These are phyloP conservation scores for Nothophoma quercina DNA, from an alignment of 2,329 filamentous ascomycete species.

Conservation along the genomic window DNA sequence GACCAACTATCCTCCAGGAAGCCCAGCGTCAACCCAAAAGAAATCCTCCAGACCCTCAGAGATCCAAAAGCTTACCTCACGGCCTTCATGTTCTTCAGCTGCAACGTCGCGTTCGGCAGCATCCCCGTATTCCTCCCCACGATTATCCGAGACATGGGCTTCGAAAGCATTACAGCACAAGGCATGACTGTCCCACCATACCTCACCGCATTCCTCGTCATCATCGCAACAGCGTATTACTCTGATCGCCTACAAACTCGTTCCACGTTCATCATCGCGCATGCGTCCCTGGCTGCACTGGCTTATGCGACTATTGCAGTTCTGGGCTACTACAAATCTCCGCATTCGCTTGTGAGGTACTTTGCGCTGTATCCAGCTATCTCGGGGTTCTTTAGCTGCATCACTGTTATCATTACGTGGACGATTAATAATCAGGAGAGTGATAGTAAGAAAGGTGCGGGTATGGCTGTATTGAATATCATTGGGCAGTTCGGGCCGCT, in stretches of 20 bases:
- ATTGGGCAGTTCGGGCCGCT: conserved; percentile 81
- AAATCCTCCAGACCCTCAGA: conserved; percentile 65
- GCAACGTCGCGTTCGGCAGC: conserved; percentile 87
- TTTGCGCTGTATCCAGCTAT: conserved; percentile 79
- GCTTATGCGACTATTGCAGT: conserved; percentile 67
- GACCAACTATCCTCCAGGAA: conserved; percentile 25
- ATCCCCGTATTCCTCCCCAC: conserved; percentile 88
- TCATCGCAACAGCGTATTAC: conserved; percentile 74
- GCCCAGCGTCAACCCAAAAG: conserved; percentile 58
- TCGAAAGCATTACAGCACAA: conserved; percentile 72
- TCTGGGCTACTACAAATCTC: conserved; percentile 55
- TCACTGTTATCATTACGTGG: conserved; percentile 88
- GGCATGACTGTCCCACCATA: conserved; percentile 84
- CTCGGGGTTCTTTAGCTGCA: conserved; percentile 83
- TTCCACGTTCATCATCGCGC: conserved; percentile 70
- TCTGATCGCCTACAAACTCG: conserved; percentile 73
- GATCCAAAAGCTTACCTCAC: conserved; percentile 79
- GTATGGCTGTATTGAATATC: conserved; percentile 81
- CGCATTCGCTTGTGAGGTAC: conserved; percentile 63
- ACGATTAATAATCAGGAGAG: conserved; percentile 83
- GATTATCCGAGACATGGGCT: conserved; percentile 79
- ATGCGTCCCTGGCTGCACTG: conserved; percentile 68
- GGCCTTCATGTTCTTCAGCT: conserved; percentile 83
- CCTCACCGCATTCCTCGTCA: conserved; percentile 74
- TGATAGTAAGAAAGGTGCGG: conserved; percentile 73